phyloP scores from a whole-genome alignment of 352 stramenopile genomes.

The Globisporangium camurandrum region DNA sequence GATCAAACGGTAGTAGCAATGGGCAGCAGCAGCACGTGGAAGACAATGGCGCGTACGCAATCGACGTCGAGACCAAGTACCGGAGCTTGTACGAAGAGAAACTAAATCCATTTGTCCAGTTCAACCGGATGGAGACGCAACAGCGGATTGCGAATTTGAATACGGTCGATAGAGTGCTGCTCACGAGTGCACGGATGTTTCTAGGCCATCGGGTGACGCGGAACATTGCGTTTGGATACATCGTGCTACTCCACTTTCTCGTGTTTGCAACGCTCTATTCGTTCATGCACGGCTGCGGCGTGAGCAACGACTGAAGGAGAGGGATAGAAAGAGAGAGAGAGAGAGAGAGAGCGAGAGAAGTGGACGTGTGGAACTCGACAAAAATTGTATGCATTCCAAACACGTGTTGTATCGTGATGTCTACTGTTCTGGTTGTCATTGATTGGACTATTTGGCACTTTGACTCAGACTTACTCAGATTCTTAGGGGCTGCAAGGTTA shows the following conservation, averaged over 20 bases:
- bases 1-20: too few relatives aligned
- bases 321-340: too few relatives aligned
- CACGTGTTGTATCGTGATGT: too few relatives aligned
- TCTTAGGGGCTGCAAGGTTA: too few relatives aligned
- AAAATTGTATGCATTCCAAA: too few relatives aligned
- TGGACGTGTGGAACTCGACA: too few relatives aligned
- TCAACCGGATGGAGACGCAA: conserved; percentile 86
- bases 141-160: conserved; percentile 88
- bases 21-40: conserved; percentile 18
- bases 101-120: conserved; percentile 90
- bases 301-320: conserved; percentile 79
- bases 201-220: conserved; percentile 75
- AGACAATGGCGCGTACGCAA: conserved; percentile 26
- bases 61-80: conserved; percentile 80
- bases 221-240: conserved; percentile 80
- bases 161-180: conserved; percentile 86
- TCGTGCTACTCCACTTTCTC: conserved; percentile 80
- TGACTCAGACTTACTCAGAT: too few relatives aligned
- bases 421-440: too few relatives aligned
- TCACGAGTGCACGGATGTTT: conserved; percentile 81
- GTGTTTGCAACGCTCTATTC: conserved; percentile 83
- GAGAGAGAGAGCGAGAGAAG: too few relatives aligned
- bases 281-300: conserved; percentile 79
- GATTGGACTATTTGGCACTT: too few relatives aligned
- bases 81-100: conserved; percentile 86